phyloP scores from a whole-genome alignment of 2,329 filamentous ascomycete genomes.

The Fusarium odoratissimum region DNA sequence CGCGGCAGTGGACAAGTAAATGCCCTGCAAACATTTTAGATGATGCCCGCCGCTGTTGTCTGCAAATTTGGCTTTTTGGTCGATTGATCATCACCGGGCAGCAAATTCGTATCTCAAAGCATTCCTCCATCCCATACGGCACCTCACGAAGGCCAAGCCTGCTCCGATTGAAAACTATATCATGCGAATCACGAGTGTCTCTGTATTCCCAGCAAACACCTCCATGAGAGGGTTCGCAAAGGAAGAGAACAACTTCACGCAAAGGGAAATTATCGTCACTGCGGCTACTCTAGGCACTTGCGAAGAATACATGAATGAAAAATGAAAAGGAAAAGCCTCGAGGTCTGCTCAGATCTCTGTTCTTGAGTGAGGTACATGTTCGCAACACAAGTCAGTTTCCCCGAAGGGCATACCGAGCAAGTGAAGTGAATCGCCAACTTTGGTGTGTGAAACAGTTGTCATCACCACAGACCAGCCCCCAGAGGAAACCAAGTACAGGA shows the following conservation, averaged over 20 bases:
- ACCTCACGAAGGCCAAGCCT: conserved; percentile 47
- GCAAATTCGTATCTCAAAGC: conserved; percentile 27
- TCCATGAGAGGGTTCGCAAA: not conserved
- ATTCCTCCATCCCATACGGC: not conserved
- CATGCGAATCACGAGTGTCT: conserved; percentile 48
- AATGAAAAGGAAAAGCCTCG: not conserved
- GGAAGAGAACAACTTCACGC: conserved; percentile 35
- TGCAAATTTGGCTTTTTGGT: conserved; percentile 71
- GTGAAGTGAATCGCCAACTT: conserved; percentile 36
- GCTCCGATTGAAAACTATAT: conserved; percentile 68
- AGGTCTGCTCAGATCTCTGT: conserved; percentile 63
- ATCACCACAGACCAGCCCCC: conserved; percentile 37
- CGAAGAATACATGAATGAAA: conserved; percentile 1
- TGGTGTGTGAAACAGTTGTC: conserved; percentile 40
- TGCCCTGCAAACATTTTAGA: conserved; percentile 15
- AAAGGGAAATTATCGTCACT: conserved; percentile 49
- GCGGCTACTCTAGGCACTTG: conserved; percentile 47
- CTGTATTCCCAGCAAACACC: not conserved
- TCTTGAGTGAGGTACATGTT: conserved; percentile 51
- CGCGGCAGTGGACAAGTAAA: conserved; percentile 41
- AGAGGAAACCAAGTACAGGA: not conserved
- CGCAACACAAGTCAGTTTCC: conserved; percentile 22
- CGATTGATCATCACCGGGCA: conserved; percentile 63
- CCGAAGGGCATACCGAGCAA: conserved; percentile 20
- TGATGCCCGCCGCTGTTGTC: conserved; percentile 53